These are phyloP conservation scores for Neurospora tetrasperma DNA, from an alignment of 495 filamentous ascomycete genomes.

Conservation along the genomic window DNA sequence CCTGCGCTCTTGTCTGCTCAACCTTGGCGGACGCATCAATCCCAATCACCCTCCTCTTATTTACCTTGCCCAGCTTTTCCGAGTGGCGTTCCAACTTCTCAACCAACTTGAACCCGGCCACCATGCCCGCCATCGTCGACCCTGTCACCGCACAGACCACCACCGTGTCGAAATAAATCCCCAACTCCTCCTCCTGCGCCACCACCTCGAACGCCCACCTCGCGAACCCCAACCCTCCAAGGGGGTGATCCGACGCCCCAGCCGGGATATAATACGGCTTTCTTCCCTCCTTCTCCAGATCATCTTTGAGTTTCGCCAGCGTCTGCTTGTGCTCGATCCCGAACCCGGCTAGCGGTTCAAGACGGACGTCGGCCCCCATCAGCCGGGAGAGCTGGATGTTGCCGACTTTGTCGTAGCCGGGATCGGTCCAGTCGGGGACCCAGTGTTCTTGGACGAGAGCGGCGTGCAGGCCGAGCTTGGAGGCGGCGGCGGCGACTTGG, in stretches of 20 bases:
- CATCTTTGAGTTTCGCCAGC: constrained; percentile 34
- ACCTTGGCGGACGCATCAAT: constrained; percentile 54
- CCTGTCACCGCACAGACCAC: constrained; percentile 55
- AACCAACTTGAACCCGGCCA: constrained; percentile 51
- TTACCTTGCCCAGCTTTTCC: constrained; percentile 14
- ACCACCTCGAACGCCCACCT: constrained; percentile 53
- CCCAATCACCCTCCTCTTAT: constrained; percentile 40
- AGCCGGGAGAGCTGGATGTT: constrained; percentile 54
- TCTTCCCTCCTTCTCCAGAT: constrained; percentile 34
- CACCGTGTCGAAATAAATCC: constrained; percentile 49
- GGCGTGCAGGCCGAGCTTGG: constrained; percentile 40
- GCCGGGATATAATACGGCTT: constrained; percentile 57
- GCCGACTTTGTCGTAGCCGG: constrained; percentile 44
- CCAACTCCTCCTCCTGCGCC: constrained; percentile 44
- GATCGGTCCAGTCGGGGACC: constrained; percentile 41
- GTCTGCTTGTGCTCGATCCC: constrained; percentile 52
- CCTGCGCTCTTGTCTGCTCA: constrained; percentile 43
- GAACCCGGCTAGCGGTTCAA: constrained; percentile 38
- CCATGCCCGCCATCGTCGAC: constrained; percentile 51
- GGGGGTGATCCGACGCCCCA: constrained; percentile 53
- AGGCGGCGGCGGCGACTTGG: constrained; percentile 48
- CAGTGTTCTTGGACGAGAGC: constrained; percentile 53
- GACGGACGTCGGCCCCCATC: constrained; percentile 47
- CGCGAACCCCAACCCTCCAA: constrained; percentile 55
- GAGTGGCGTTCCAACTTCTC: constrained; percentile 22